A percentile compares a stretch with the other conserved stretches of the same genome.
Conservation (phyloP, 768 basidiomycete species). For the Mycena leptocephala region DNA sequence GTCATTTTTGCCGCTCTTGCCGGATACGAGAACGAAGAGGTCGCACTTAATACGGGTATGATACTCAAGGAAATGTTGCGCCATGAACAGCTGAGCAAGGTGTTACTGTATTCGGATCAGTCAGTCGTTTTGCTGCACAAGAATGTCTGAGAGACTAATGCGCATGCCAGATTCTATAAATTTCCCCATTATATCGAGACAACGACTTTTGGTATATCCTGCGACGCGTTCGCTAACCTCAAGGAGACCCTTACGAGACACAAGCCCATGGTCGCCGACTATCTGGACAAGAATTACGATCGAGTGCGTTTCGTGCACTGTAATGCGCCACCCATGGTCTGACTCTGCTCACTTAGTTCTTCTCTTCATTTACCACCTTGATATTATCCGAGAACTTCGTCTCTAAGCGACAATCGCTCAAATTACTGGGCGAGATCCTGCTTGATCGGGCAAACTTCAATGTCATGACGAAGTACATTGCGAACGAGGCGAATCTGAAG, state of each 20-base stretch:
- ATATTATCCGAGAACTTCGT: constrained; percentile 97
- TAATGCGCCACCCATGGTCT: constrained; percentile 18
- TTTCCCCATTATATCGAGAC: constrained; percentile 98
- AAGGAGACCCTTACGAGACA: constrained; percentile 98
- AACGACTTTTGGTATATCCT: constrained; percentile 98
- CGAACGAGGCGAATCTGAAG: constrained; percentile 96
- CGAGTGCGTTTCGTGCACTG: constrained; percentile 67
- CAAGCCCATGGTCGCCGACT: constrained; percentile 98
- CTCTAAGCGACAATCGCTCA: constrained; percentile 99
- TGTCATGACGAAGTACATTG: constrained; percentile 98
- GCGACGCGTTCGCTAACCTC: constrained; percentile 97
- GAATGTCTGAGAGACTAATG: constrained; percentile 23
- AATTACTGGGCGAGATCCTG: constrained; percentile 97
- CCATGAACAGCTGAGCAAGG: constrained; percentile 92
- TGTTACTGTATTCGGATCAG: constrained; percentile 95
- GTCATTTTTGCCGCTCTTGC: constrained; percentile 87
- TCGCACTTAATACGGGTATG: constrained; percentile 98
- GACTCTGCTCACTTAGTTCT: constrained; percentile 76
- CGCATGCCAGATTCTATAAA: constrained; percentile 85
- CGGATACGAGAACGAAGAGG: constrained; percentile 96
- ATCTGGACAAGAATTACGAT: constrained; percentile 97
- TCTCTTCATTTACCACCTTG: constrained; percentile 93
- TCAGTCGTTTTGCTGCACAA: constrained; percentile 59
- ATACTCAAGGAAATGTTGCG: constrained; percentile 97
- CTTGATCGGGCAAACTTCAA: constrained; percentile 98